A percentile compares a stretch with the other conserved stretches of the same genome.
These are phyloP conservation scores for Inga leiocalycina DNA, from an alignment of 306 rosid genomes.

Conservation along the genomic window DNA sequence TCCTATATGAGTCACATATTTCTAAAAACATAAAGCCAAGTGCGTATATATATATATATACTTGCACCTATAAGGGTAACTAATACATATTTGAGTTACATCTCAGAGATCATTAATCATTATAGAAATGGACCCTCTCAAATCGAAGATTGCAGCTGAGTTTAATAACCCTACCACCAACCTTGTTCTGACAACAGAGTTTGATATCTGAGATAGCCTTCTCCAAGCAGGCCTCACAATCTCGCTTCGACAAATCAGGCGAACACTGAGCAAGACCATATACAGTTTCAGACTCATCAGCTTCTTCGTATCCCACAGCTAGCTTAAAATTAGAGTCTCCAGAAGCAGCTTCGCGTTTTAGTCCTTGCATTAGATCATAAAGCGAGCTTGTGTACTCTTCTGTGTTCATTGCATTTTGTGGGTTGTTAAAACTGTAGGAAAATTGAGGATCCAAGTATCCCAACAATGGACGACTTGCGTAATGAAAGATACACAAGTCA, in stretches of 20 bases:
- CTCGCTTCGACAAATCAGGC: background rate
- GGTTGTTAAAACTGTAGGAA: background rate
- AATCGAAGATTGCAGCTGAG: background rate
- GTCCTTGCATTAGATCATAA: background rate
- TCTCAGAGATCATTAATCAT: background rate
- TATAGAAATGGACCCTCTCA: background rate
- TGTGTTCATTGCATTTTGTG: background rate
- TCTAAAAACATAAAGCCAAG: background rate
- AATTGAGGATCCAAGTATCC: background rate
- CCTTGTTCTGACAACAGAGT: background rate
- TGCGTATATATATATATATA: background rate
- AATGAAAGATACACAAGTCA: background rate
- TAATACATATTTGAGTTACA: background rate
- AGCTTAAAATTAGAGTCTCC: background rate
- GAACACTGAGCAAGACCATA: slow-evolving; percentile 32
- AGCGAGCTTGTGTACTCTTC: background rate
- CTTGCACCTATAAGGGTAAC: background rate
- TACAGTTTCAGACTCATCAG: background rate
- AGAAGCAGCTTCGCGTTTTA: background rate
- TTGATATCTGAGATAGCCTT: background rate
- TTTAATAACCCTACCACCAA: slow-evolving; percentile 1
- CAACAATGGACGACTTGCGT: background rate
- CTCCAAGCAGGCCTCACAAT: background rate
- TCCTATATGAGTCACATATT: background rate
- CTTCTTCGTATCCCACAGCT: background rate